These are phyloP conservation scores for Aspergillus versicolor DNA, from an alignment of 2,329 filamentous ascomycete species.

Conservation along the genomic window DNA sequence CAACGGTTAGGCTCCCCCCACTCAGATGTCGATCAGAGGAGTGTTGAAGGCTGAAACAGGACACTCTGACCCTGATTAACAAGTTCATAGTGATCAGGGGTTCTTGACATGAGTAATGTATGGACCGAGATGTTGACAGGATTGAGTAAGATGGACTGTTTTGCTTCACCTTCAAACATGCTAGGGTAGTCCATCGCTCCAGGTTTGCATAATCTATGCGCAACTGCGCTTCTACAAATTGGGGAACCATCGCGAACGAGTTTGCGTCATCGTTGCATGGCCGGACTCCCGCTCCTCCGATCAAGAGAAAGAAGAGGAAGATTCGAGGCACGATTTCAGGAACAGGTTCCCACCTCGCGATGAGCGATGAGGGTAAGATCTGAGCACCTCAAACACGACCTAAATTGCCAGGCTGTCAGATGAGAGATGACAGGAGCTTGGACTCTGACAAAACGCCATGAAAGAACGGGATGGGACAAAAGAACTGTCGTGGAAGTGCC, in stretches of 20 bases:
- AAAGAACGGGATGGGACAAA: neutral
- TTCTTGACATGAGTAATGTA: slow-evolving; percentile 1
- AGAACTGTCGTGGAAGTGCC: neutral
- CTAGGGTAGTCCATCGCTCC: neutral
- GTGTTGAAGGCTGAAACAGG: neutral
- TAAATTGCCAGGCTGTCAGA: neutral
- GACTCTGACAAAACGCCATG: neutral
- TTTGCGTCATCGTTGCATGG: neutral
- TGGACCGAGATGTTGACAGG: neutral
- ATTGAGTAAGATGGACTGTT: neutral
- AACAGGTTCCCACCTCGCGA: neutral
- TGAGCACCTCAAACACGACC: neutral
- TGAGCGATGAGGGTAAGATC: neutral
- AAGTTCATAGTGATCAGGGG: neutral
- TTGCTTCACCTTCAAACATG: neutral
- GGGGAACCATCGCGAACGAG: neutral
- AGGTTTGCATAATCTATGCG: neutral
- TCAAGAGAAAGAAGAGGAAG: neutral
- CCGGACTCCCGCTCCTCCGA: neutral
- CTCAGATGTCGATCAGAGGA: neutral
- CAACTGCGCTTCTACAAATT: neutral
- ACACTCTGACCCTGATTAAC: neutral
- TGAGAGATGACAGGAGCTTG: slow-evolving; percentile 6
- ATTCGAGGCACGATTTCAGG: neutral
- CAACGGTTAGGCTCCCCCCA: neutral